These are phyloP conservation scores for Barnettozyma pratensis DNA, from an alignment of 805 yeast genomes.

Conservation along the genomic window DNA sequence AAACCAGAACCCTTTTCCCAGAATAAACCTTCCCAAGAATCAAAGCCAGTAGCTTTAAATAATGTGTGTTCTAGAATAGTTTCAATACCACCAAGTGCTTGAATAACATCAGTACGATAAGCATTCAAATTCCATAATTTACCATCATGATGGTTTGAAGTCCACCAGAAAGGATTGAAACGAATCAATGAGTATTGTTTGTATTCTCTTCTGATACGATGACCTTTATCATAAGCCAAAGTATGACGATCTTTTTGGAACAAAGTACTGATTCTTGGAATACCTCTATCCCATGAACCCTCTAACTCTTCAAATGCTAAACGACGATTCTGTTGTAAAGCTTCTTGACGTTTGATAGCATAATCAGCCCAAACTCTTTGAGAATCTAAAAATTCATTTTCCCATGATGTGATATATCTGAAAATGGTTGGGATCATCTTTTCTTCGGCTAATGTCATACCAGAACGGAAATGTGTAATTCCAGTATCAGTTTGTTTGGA, in stretches of 20 bases:
- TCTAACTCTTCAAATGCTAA: slow-evolving; percentile 91
- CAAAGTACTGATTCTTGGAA: slow-evolving; percentile 91
- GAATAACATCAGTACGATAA: slow-evolving; percentile 92
- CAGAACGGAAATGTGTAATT: slow-evolving; percentile 88
- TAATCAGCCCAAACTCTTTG: slow-evolving; percentile 98
- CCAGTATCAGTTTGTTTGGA: slow-evolving; percentile 93
- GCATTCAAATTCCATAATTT: slow-evolving; percentile 90
- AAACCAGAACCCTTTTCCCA: slow-evolving; percentile 99
- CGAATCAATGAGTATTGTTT: slow-evolving; percentile 67
- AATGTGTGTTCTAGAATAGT: slow-evolving; percentile 92
- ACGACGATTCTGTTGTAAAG: slow-evolving; percentile 77
- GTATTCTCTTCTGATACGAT: slow-evolving; percentile 75
- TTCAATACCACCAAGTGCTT: slow-evolving; percentile 95
- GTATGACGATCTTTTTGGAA: slow-evolving; percentile 95
- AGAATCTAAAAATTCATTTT: slow-evolving; percentile 88
- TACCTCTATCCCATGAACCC: slow-evolving; percentile 93
- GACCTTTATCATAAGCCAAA: slow-evolving; percentile 91
- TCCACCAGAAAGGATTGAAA: slow-evolving; percentile 95
- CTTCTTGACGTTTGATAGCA: slow-evolving; percentile 84
- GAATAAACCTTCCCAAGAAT: slow-evolving; percentile 96
- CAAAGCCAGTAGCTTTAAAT: slow-evolving; percentile 96
- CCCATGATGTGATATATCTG: slow-evolving; percentile 94
- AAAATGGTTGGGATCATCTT: slow-evolving; percentile 89
- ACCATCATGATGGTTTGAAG: slow-evolving; percentile 89
- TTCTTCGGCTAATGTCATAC: slow-evolving; percentile 78